phyloP scores from a whole-genome alignment of 192 early-diverging fungal species.

The Rhizoclosmatium sp. region DNA sequence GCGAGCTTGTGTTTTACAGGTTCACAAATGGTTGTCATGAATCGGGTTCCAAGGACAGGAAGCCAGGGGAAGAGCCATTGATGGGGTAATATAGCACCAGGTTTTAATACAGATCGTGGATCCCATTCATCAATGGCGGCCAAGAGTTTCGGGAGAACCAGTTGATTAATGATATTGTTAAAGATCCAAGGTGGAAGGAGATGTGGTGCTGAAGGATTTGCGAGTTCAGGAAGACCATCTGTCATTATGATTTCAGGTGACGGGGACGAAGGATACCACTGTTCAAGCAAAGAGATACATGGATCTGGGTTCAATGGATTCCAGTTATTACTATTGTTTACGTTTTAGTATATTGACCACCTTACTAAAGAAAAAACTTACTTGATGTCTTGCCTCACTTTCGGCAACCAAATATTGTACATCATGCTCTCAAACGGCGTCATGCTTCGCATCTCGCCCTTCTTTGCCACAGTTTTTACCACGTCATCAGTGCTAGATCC shows the following conservation, averaged over 20 bases:
- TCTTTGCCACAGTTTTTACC: background rate
- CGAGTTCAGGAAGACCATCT: constrained; percentile 23
- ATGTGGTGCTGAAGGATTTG: constrained; percentile 25
- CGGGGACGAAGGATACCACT: constrained; percentile 61
- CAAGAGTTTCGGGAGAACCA: constrained; percentile 80
- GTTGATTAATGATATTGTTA: constrained; percentile 78
- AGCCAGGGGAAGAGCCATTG: constrained; percentile 87
- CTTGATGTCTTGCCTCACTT: constrained; percentile 80
- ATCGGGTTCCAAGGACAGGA: constrained; percentile 59
- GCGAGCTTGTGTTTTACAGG: constrained; percentile 70
- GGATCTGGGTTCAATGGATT: constrained; percentile 70
- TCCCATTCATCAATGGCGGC: constrained; percentile 71
- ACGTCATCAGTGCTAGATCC: constrained; percentile 34
- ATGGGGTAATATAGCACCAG: constrained; percentile 55
- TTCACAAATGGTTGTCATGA: constrained; percentile 54
- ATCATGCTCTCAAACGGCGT: constrained; percentile 83
- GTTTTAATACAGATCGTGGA: constrained; percentile 49
- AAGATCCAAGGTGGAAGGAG: constrained; percentile 76
- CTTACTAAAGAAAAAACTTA: constrained; percentile 49
- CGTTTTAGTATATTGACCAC: constrained; percentile 18
- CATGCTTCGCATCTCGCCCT: constrained; percentile 49
- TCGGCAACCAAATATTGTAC: constrained; percentile 79
- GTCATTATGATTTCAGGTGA: constrained; percentile 16
- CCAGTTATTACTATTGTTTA: constrained; percentile 72
- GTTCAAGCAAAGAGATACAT: constrained; percentile 71